A percentile compares a stretch with the other conserved stretches of the same genome.
phyloP scores from a whole-genome alignment of 805 yeast species.

The Maudiozyma barnettii region DNA sequence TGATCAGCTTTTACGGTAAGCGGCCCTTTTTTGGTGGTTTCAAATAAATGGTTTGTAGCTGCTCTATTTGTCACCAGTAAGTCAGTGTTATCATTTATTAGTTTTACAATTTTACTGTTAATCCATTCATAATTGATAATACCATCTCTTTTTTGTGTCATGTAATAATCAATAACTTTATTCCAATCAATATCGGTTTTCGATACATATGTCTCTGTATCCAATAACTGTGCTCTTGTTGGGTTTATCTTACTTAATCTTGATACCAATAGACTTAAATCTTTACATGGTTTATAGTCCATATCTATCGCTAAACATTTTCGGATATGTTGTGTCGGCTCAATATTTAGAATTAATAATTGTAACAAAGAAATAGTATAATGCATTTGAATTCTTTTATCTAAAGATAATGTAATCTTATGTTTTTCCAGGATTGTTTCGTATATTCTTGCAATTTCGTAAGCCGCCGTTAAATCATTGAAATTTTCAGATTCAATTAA shows the following conservation, averaged over 20 bases:
- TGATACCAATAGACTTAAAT: conserved; percentile 42
- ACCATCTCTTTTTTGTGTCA: conserved; percentile 29
- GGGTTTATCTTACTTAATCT: conserved; percentile 32
- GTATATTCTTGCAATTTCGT: conserved; percentile 14
- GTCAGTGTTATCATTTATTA: conserved; percentile 1
- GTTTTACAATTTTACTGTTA: neutral
- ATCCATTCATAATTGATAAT: conserved; percentile 1
- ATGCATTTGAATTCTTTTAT: conserved; percentile 23
- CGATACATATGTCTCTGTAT: conserved; percentile 32
- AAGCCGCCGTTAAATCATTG: conserved; percentile 18
- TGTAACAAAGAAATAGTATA: conserved; percentile 32
- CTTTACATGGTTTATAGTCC: conserved; percentile 54
- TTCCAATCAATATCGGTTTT: conserved; percentile 20
- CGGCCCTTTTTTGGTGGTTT: neutral
- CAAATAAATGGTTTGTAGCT: neutral
- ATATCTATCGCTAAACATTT: conserved; percentile 72
- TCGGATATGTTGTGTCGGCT: conserved; percentile 45
- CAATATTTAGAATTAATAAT: conserved; percentile 43
- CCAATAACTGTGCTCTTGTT: conserved; percentile 35
- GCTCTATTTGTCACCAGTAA: conserved; percentile 1
- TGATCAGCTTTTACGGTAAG: neutral
- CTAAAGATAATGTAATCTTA: conserved; percentile 18
- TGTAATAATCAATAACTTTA: conserved; percentile 33
- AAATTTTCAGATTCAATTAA: conserved; percentile 18
- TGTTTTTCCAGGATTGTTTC: conserved; percentile 23